Conservation (phyloP, 371 early-diverging fungal genomes). For the Actinomucor elegans region DNA sequence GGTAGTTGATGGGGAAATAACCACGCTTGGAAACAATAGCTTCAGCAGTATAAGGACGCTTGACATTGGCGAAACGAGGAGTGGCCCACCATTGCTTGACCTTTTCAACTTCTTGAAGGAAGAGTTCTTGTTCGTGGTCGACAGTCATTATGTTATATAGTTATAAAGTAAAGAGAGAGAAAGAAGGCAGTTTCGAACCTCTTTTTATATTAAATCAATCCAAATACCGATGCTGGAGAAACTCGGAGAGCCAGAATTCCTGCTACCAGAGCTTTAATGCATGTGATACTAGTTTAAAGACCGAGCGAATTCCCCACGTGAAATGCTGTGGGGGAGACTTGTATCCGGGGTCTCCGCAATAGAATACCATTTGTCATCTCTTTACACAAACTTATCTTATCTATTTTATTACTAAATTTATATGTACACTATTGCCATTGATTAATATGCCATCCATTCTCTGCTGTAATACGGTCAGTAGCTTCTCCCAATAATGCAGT, state of each 20-base stretch:
- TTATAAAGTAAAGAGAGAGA: not conserved
- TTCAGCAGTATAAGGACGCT: conserved; percentile 91
- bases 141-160: conserved; percentile 14
- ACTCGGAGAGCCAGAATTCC: conserved; percentile 12
- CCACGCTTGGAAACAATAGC: conserved; percentile 91
- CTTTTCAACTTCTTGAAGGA: conserved; percentile 75
- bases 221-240: not conserved
- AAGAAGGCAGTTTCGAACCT: not conserved
- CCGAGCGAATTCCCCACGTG: conserved; percentile 12
- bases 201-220: not conserved
- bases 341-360: conserved; percentile 21
- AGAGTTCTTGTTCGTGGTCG: conserved; percentile 64
- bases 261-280: not conserved
- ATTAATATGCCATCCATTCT: conserved; percentile 37
- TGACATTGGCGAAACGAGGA: conserved; percentile 79
- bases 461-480: conserved; percentile 29
- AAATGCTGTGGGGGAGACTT: conserved; percentile 9
- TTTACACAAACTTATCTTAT: conserved; percentile 13
- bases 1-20: conserved; percentile 69
- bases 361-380: conserved; percentile 20
- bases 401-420: conserved; percentile 7
- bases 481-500: conserved; percentile 47
- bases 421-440: conserved; percentile 16
- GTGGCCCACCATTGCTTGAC: conserved; percentile 89
- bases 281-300: conserved; percentile 12